Evolutionary conservation across 2,329 filamentous ascomycete species (phyloP), one percentile per base, ranked within the genome.

Genomic region (Cladosporium sphaerospermum): DNA sequence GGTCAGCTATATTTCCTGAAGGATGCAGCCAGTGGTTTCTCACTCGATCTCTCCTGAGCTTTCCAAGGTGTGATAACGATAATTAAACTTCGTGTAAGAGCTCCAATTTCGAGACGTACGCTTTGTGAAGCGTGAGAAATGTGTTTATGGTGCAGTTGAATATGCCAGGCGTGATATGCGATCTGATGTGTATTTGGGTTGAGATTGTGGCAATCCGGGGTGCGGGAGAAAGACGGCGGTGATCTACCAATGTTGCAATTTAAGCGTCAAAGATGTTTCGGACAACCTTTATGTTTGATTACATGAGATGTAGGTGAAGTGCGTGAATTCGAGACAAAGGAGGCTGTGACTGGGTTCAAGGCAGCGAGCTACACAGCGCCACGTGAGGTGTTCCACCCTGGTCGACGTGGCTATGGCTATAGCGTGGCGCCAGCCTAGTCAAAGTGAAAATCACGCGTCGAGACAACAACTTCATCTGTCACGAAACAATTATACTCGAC

Each of bases 271-370:
- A 28, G 23, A 19, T 42, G 14, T 23, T 10, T 19, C 34, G 11
- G 6, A 14, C 34, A 13, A 13, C n/a, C 10, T 8, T 11, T 37
- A 5, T 14, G 10, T 37, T 10, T 37, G 34, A 39, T 47, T 39
- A 16, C 34, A 34, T 28, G 16, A 13, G 23, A 40, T 32, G 36
- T n/a, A 40, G 45, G 43, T 37, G 48, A 44, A 23, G 40, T 28
- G 18, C 4, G 48, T 23, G 48, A 33, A 36, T 51, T 40, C 44
- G n/a, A 51, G 48, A 51, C 48, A 51, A 51, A 51, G 48, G 40
- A 51, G 40, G 33, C 36, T 31, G 37, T 50, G 48, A 40, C 48
- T 51, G 18, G 37, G 48, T 36, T 28, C 19, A 44, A 32, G 42
- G 42, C 13, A 32, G 9, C 23, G 23, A 44, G 48, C 28, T 51